A percentile compares a stretch with the other conserved stretches of the same genome.
Evolutionary conservation across 208 protist species (phyloP).

Genomic region (Plasmodiophora brassicae): DNA sequence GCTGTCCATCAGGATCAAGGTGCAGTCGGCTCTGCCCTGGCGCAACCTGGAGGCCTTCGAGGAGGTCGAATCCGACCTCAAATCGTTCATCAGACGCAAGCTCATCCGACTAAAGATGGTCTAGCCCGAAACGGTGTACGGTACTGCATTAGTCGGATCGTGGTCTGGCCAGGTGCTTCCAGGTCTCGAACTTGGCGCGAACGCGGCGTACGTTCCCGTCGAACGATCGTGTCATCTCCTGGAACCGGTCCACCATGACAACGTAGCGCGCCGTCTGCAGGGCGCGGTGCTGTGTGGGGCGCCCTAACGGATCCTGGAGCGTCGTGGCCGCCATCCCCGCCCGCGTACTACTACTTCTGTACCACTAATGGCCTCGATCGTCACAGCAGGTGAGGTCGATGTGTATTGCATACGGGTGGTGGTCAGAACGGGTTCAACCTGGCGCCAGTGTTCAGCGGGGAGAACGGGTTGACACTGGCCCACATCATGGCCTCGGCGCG

Average conservation of each 20-base stretch:
- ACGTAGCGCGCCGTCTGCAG: neutral
- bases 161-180: neutral
- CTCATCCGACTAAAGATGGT: neutral
- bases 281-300: neutral
- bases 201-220: neutral
- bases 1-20: neutral
- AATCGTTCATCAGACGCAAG: neutral
- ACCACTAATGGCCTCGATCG: neutral
- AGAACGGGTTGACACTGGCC: slow-evolving; percentile 42
- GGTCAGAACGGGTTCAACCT: slow-evolving; percentile 34
- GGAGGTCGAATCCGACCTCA: neutral
- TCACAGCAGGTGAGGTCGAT: neutral
- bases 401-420: neutral
- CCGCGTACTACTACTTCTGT: neutral
- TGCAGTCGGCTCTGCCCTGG: neutral
- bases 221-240: neutral
- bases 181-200: neutral
- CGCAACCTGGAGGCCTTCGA: neutral
- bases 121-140: neutral
- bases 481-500: slow-evolving; percentile 43
- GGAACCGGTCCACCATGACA: neutral
- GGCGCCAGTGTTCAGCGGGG: slow-evolving; percentile 33
- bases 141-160: neutral
- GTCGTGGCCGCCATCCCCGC: neutral
- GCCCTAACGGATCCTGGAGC: neutral